A percentile compares a stretch with the other conserved stretches of the same genome.
Evolutionary conservation across 768 basidiomycete species (phyloP).

Genomic region (Leccinum disarticulatum): DNA sequence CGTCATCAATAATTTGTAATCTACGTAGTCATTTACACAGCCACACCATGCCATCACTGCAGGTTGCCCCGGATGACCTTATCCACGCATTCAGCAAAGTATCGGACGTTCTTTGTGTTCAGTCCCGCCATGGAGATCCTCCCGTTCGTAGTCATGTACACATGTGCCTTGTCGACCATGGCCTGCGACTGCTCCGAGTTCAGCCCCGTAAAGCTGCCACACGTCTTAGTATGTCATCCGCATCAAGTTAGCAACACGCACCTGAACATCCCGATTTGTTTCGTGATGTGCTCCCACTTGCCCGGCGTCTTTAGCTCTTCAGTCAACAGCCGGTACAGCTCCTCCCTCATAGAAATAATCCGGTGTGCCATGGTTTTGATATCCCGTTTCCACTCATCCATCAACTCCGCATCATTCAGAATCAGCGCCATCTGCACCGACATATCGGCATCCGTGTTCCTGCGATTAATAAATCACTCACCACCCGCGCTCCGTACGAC

Average conservation of each 20-base stretch:
- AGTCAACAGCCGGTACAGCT: conserved; percentile 66
- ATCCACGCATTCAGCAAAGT: conserved; percentile 73
- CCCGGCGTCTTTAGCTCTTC: conserved; percentile 85
- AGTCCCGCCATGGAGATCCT: conserved; percentile 94
- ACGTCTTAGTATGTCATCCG: conserved; percentile 5
- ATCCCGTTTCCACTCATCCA: conserved; percentile 87
- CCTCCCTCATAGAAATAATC: conserved; percentile 88
- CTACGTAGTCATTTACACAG: conserved; percentile 13
- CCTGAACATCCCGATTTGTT: conserved; percentile 99
- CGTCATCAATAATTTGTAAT: neutral
- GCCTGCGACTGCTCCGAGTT: conserved; percentile 61
- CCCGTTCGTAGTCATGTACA: conserved; percentile 86
- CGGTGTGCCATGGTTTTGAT: conserved; percentile 75
- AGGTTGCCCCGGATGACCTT: conserved; percentile 55
- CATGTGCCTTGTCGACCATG: conserved; percentile 69
- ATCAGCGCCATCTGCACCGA: conserved; percentile 68
- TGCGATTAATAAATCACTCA: conserved; percentile 36
- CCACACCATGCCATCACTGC: conserved; percentile 23
- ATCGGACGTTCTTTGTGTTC: conserved; percentile 74
- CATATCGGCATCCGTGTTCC: neutral
- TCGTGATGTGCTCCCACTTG: conserved; percentile 92
- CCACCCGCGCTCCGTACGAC: conserved; percentile 85
- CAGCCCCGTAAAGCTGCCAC: conserved; percentile 79
- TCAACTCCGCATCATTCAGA: conserved; percentile 69
- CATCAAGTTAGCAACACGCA: conserved; percentile 32